Evolutionary conservation across 1,139 yeast genomes (phyloP), one percentile per base, ranked within the genome.

Genomic region (Dujonia santamariae): DNA sequence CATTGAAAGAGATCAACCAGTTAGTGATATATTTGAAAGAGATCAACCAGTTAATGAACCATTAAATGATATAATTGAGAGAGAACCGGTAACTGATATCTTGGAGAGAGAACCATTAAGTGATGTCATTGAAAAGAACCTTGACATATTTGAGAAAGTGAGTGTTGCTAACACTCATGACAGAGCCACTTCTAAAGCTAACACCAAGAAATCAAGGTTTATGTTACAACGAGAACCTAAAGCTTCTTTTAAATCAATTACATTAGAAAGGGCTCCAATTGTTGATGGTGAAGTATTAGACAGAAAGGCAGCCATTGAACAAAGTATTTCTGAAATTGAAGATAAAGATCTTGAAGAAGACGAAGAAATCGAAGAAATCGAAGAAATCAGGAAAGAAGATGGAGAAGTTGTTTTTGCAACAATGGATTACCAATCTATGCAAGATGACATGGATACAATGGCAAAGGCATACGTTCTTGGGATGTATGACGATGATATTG

Each of bases 391-490:
- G 33, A 36, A 34, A 34, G 39, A 11, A 30, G 34, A 20, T 6
- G 31, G 22, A 18, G 21, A 44, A 13, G 42, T 54, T n/a, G 43
- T 46, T 24, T 55, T 50, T 12, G 51, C 67, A 1, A 41, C 54
- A 0, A 39, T 74, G 7, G 80, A 75, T 41, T 73, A 62, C 44
- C 56, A 50, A 9, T 45, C 63, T 5, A 43, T 75, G 31, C 67
- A 65, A 22, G 59, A 60, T 31, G 71, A 75, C 41, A 38, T 72
- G 43, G 81, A 78, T 35, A 64, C 74, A 3, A 75, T 79, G 82
- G 84, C 76, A 0, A 64, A 67, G 38, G 84, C 83, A 0, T 80
- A 80, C 44, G 60, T 66, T n/a, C 46, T 69, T 29, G 85, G 85
- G 1, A 53, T 72, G 45, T 79, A 77, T 47, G 83, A 78, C 44